Evolutionary conservation across 2,329 filamentous ascomycete genomes (phyloP).

Genomic region (Colletotrichum tropicicola): DNA sequence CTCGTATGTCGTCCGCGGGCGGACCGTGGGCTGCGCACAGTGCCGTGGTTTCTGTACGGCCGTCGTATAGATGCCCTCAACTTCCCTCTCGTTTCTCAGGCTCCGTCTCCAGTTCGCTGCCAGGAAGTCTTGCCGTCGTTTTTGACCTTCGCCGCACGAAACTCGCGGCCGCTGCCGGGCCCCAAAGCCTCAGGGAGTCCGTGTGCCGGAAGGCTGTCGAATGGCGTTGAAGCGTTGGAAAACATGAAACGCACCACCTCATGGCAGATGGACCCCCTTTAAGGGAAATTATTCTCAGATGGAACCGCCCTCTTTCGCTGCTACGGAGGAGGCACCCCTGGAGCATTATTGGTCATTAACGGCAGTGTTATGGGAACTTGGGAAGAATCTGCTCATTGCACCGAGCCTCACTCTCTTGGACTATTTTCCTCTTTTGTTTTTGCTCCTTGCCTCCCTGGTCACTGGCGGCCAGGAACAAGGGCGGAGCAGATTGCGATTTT

Average conservation of each 20-base stretch:
- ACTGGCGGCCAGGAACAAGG: conserved; percentile 6
- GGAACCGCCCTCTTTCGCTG: conserved; percentile 18
- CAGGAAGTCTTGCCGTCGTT: conserved; percentile 1
- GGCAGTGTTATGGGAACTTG: neutral
- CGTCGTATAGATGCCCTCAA: no score
- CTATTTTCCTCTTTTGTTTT: neutral
- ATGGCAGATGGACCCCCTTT: conserved; percentile 23
- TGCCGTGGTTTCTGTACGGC: no score
- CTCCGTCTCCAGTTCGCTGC: neutral
- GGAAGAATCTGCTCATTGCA: neutral
- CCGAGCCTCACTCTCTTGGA: conserved; percentile 1
- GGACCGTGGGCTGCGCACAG: no score
- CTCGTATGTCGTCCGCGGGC: no score
- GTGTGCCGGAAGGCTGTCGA: conserved; percentile 14
- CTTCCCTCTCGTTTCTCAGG: no score
- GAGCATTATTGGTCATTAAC: neutral
- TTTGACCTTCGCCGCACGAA: neutral
- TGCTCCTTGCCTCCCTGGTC: neutral
- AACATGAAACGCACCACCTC: conserved; percentile 31
- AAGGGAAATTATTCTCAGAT: conserved; percentile 24
- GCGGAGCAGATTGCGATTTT: conserved; percentile 12
- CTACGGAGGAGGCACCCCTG: conserved; percentile 16
- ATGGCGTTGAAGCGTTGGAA: conserved; percentile 19
- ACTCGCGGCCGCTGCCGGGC: conserved; percentile 15
- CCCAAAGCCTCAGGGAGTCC: conserved; percentile 3